Percentiles rank a stretch among this genome's conserved stretches.
Evolutionary conservation across 345 rosid species (phyloP).

Genomic region (Syzygium aromaticum): DNA sequence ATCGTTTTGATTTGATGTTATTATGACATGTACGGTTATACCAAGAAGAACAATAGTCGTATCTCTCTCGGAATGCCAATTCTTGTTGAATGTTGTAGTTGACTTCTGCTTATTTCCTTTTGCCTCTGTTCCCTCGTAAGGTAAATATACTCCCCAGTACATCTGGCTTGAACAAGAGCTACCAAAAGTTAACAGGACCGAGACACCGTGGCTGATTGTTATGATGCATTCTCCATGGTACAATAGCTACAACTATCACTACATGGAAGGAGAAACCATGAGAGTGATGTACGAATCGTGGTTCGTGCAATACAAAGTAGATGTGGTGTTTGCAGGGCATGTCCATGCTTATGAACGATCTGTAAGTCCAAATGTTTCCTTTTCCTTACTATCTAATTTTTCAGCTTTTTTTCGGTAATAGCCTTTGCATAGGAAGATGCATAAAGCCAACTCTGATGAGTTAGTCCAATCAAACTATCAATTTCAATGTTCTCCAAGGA

Average conservation of each 20-base stretch:
- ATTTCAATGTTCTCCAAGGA: background rate
- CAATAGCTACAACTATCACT: constrained; percentile 75
- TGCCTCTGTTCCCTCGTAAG: constrained; percentile 29
- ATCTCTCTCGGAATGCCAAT: background rate
- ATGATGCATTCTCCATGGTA: constrained; percentile 75
- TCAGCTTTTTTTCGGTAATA: background rate
- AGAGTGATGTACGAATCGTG: constrained; percentile 35
- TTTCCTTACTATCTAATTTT: background rate
- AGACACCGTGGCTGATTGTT: constrained; percentile 90
- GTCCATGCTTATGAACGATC: constrained; percentile 44
- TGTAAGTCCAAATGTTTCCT: constrained; percentile 5
- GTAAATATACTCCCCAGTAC: constrained; percentile 72
- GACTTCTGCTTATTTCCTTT: background rate
- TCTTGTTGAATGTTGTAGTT: background rate
- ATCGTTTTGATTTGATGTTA: background rate
- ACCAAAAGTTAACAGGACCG: constrained; percentile 63
- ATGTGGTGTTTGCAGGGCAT: constrained; percentile 40
- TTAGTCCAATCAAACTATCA: background rate
- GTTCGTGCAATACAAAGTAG: constrained; percentile 36
- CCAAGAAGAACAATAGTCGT: background rate
- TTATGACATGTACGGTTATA: background rate
- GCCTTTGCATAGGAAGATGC: background rate
- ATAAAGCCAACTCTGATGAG: background rate
- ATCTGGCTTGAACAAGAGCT: constrained; percentile 62
- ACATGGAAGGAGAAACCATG: constrained; percentile 54